Percentiles rank a stretch among this genome's conserved stretches.
Conservation (phyloP, 2,329 filamentous ascomycete species). For the Cadophora sp. region DNA sequence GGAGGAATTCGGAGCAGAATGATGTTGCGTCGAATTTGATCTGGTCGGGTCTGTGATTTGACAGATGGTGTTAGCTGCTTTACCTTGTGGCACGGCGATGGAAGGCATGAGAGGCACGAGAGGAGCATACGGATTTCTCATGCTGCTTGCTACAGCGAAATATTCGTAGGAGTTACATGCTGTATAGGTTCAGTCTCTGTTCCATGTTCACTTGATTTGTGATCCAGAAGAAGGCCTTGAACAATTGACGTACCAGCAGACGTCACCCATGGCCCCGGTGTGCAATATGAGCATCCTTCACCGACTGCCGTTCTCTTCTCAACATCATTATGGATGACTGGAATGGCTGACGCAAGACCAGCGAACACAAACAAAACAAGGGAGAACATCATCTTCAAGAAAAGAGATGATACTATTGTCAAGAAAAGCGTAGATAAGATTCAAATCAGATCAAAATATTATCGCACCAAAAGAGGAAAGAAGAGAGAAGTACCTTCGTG, state of each 20-base stretch:
- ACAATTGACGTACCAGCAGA: slow-evolving; percentile 21
- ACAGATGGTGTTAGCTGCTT: background rate
- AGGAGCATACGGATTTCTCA: slow-evolving; percentile 24
- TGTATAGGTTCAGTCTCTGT: slow-evolving; percentile 6
- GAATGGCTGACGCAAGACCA: background rate
- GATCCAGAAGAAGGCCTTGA: too few species aligned
- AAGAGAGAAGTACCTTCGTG: background rate
- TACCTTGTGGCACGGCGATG: too few species aligned
- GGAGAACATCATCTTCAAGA: background rate
- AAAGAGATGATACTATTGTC: too few species aligned
- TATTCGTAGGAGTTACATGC: slow-evolving; percentile 26
- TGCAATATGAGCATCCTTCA: slow-evolving; percentile 23
- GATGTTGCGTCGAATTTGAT: slow-evolving; percentile 24
- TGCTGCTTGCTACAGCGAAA: slow-evolving; percentile 29
- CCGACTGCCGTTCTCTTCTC: slow-evolving; percentile 19
- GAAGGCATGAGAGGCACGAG: too few species aligned
- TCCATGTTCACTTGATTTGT: too few species aligned
- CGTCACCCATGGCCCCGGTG: slow-evolving; percentile 21
- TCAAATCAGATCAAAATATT: background rate
- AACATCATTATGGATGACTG: slow-evolving; percentile 9
- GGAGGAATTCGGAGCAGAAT: slow-evolving; percentile 28
- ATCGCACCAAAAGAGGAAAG: background rate
- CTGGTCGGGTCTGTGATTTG: slow-evolving; percentile 7
- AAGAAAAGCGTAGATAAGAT: background rate
- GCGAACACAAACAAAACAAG: background rate